phyloP scores from a whole-genome alignment of 83 land plant species.

The Picea abies region DNA sequence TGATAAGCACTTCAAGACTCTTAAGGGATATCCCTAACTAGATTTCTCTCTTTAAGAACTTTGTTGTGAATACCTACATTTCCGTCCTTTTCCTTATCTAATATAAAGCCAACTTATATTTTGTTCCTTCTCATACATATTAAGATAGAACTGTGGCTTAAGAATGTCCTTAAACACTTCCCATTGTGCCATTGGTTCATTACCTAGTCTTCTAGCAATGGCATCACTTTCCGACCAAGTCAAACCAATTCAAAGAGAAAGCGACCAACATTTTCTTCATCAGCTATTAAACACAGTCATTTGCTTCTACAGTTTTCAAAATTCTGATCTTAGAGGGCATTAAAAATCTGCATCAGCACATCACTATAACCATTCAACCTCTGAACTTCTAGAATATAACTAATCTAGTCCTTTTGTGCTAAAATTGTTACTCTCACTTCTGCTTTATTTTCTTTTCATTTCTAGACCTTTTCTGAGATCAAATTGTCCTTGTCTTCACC shows the following conservation, averaged over 20 bases:
- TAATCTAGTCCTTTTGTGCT: neutral
- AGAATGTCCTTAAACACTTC: too few relatives aligned
- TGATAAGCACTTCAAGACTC: too few relatives aligned
- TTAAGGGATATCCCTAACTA: too few relatives aligned
- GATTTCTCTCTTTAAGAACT: too few relatives aligned
- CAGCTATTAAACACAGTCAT: conserved; percentile 8
- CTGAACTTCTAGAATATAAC: conserved; percentile 4
- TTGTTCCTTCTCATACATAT: too few relatives aligned
- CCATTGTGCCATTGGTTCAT: too few relatives aligned
- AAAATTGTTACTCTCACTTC: neutral
- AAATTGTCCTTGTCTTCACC: conserved; percentile 8
- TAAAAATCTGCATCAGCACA: neutral
- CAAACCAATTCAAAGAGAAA: neutral
- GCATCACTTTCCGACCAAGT: too few relatives aligned
- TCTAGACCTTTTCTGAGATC: neutral
- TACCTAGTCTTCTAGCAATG: too few relatives aligned
- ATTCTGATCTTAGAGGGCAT: neutral
- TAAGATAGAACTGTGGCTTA: too few relatives aligned
- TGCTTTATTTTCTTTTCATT: conserved; percentile 1
- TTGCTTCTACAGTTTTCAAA: neutral
- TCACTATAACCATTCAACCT: neutral
- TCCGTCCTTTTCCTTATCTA: too few relatives aligned
- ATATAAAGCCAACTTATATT: too few relatives aligned
- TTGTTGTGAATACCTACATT: too few relatives aligned
- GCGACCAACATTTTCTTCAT: conserved; percentile 26